Conservation (phyloP, 306 rosid species). For the Prunus mongolica region DNA sequence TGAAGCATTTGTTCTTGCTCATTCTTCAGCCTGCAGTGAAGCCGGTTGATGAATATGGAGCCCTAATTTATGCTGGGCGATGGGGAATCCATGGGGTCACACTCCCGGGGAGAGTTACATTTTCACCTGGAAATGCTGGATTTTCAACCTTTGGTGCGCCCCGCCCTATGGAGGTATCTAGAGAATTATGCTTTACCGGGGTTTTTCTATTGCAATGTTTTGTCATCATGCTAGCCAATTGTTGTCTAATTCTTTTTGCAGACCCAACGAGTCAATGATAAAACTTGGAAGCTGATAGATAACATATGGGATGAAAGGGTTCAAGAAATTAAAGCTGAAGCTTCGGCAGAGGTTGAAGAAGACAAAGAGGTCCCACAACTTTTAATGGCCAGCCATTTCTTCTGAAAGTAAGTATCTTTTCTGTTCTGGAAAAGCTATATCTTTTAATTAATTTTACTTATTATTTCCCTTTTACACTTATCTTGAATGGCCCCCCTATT, state of each 20-base stretch:
- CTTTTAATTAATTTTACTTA: not conserved
- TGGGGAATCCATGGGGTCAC: constrained; percentile 90
- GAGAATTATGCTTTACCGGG: constrained; percentile 12
- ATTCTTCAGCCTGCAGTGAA: constrained; percentile 66
- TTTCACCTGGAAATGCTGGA: constrained; percentile 89
- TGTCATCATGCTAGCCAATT: constrained; percentile 14
- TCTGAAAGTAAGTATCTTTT: constrained; percentile 43
- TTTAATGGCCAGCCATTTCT: constrained; percentile 87
- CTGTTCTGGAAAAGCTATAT: constrained; percentile 25
- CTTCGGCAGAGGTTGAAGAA: constrained; percentile 66
- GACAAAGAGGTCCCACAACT: constrained; percentile 81
- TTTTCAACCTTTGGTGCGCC: constrained; percentile 88
- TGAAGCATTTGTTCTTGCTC: not conserved
- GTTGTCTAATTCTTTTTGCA: constrained; percentile 31
- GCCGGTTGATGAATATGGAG: constrained; percentile 88
- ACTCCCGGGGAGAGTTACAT: constrained; percentile 95
- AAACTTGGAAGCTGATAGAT: constrained; percentile 92
- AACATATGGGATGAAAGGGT: constrained; percentile 78
- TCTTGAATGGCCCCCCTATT: not conserved
- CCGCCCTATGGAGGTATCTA: constrained; percentile 76
- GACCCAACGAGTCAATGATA: constrained; percentile 80
- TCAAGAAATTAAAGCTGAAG: constrained; percentile 63
- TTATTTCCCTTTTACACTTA: not conserved
- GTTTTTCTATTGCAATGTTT: constrained; percentile 13
- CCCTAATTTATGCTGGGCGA: constrained; percentile 82